phyloP scores from a whole-genome alignment of 768 basidiomycete genomes.

The Artomyces pyxidatus region DNA sequence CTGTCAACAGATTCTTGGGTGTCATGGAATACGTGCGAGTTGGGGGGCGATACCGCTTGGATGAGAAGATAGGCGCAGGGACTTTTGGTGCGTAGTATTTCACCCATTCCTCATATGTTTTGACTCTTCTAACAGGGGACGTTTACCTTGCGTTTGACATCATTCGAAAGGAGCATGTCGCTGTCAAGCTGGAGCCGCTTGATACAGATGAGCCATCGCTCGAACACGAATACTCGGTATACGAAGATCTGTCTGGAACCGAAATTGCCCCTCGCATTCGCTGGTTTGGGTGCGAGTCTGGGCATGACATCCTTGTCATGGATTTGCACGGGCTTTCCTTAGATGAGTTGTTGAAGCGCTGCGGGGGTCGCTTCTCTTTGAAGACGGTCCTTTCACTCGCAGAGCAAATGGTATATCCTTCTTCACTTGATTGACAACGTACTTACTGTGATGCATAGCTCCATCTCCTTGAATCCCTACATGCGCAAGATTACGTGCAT shows the following conservation, averaged over 20 bases:
- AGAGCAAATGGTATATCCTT: too few relatives aligned
- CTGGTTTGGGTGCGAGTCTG: constrained; percentile 14
- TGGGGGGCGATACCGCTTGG: background rate
- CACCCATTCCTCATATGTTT: background rate
- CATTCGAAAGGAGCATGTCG: constrained; percentile 9
- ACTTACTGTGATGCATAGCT: constrained; percentile 8
- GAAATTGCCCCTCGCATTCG: constrained; percentile 11
- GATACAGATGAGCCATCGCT: background rate
- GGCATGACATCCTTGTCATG: constrained; percentile 13
- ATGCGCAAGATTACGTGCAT: constrained; percentile 14
- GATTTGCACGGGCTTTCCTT: constrained; percentile 18
- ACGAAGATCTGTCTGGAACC: constrained; percentile 10
- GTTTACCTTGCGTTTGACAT: constrained; percentile 10
- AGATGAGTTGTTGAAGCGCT: too few relatives aligned
- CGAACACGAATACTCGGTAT: constrained; percentile 15
- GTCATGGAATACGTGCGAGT: too few relatives aligned
- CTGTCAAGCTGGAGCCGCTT: constrained; percentile 11
- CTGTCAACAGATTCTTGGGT: too few relatives aligned
- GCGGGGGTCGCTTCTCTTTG: too few relatives aligned
- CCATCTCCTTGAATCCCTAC: constrained; percentile 10
- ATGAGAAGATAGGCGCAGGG: background rate
- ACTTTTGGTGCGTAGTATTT: background rate
- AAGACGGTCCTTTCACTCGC: too few relatives aligned
- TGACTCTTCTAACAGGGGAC: constrained; percentile 3
- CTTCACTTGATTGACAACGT: background rate